Base-by-base conservation (phyloP, 1,284 basidiomycete genomes). In the Testicularia cyperi region DNA sequence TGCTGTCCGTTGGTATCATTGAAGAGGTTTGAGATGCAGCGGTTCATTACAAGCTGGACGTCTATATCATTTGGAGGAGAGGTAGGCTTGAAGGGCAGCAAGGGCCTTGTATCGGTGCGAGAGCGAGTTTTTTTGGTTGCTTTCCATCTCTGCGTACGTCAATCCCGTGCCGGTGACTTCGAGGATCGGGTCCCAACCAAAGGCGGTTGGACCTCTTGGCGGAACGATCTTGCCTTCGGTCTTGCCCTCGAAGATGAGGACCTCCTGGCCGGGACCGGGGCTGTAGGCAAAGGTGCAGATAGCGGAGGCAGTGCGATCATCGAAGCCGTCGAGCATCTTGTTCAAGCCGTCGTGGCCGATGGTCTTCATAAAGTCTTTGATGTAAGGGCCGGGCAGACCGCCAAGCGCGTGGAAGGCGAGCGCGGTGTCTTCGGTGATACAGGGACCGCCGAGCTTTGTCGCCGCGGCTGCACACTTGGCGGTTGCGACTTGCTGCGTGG, bases 341-440 rank as follows among this genome's bases (percentile, higher is more conserved):
- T 94, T 92, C 18, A 98, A 80, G 22, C 94, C 92, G 81, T 68
- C 49, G 29, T 54, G 57, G 10, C 65, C 68, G 28, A 71, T 34
- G 6, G 44, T 52, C 34, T 52, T 54, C 44, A 68, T 44, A 34
- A 68, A 72, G 70, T 90, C 83, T 74, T 98, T 98, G 82, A 98
- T 95, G 78, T 96, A 98, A 0, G 92, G 92, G 0, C 94, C 95
- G 2, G 94, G 94, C 6, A 98, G 83, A 0, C 90, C 92, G 28
- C 85, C 83, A 25, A 97, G 80, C 0, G 92, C 92, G 62, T 86
- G 84, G 73, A 92, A 97, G 70, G 87, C 89, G 5, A 98, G 83
- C 0, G 94, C 91, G 0, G 94, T 97, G 77, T 98, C 95, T 53
- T 98, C 94, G 0, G 92, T 97, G 58, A 98, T 90, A 71, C 90